These are phyloP conservation scores for Boletus hoseneyae DNA, from an alignment of 1,284 basidiomycete genomes.

Conservation along the genomic window DNA sequence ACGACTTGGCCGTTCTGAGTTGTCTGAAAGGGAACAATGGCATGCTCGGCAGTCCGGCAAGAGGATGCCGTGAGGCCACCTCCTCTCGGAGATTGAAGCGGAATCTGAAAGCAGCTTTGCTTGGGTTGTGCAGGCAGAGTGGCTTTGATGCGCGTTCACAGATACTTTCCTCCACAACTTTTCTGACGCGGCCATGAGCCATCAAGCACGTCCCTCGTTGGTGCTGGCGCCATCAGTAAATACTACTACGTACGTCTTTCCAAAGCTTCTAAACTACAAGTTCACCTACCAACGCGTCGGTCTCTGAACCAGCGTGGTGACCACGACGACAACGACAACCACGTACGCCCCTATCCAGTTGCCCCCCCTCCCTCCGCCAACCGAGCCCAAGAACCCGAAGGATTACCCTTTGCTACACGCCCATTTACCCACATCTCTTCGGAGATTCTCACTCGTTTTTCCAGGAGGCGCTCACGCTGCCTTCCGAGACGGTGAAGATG, in stretches of 20 bases:
- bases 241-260: constrained; percentile 62
- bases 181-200: constrained; percentile 45
- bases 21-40: constrained; percentile 2
- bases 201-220: constrained; percentile 56
- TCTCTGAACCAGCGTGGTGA: constrained; percentile 62
- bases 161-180: constrained; percentile 20
- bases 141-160: constrained; percentile 35
- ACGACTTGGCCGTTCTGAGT: neutral
- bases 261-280: neutral
- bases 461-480: constrained; percentile 74
- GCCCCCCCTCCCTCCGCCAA: constrained; percentile 62
- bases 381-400: constrained; percentile 73
- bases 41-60: constrained; percentile 20
- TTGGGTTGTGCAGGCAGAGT: constrained; percentile 34
- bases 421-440: constrained; percentile 62
- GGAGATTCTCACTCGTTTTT: constrained; percentile 72
- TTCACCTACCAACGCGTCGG: constrained; percentile 28
- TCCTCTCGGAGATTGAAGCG: constrained; percentile 28
- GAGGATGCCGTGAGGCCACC: constrained; percentile 7
- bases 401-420: constrained; percentile 72
- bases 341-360: constrained; percentile 79
- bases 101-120: constrained; percentile 24
- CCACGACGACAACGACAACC: constrained; percentile 81
- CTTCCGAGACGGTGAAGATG: constrained; percentile 64
- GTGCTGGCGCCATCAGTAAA: constrained; percentile 72